These are phyloP conservation scores for Fusarium subtropicale DNA, from an alignment of 2,329 filamentous ascomycete species.

Conservation along the genomic window DNA sequence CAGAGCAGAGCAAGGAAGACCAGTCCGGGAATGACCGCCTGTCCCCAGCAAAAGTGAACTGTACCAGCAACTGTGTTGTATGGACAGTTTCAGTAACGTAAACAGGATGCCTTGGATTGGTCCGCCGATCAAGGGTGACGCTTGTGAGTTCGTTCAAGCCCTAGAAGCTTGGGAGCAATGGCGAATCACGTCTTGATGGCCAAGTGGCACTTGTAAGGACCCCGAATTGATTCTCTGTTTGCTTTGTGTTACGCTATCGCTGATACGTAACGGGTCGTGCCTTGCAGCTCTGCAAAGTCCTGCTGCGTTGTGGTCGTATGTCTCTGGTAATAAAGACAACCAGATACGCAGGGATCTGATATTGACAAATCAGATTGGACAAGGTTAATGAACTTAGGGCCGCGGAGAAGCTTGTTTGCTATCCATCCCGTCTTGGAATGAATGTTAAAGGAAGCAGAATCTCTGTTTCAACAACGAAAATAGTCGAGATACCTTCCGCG, in stretches of 20 bases:
- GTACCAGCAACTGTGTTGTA: constrained; percentile 16
- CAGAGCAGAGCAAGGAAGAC: constrained; percentile 28
- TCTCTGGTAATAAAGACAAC: constrained; percentile 11
- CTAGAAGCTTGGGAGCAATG: constrained; percentile 21
- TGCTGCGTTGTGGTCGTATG: constrained; percentile 30
- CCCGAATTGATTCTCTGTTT: constrained; percentile 25
- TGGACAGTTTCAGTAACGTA: constrained; percentile 46
- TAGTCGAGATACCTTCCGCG: background rate
- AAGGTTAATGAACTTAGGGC: constrained; percentile 35
- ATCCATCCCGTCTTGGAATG: constrained; percentile 16
- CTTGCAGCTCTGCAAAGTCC: constrained; percentile 42
- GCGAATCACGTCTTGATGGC: constrained; percentile 40
- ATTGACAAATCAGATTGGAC: constrained; percentile 38
- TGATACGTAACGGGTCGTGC: constrained; percentile 40
- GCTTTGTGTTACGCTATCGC: constrained; percentile 34
- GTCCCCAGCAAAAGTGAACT: constrained; percentile 31
- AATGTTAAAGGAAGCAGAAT: constrained; percentile 3
- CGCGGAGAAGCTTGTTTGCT: constrained; percentile 37
- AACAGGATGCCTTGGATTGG: constrained; percentile 46
- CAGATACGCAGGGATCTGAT: constrained; percentile 29
- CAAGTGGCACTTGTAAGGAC: constrained; percentile 26
- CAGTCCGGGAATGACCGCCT: constrained; percentile 43
- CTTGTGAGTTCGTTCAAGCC: constrained; percentile 30
- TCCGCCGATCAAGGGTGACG: constrained; percentile 37
- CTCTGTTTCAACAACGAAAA: constrained; percentile 9